phyloP scores from a whole-genome alignment of 139 green algal genomes.

The Spirogloea muscicola region DNA sequence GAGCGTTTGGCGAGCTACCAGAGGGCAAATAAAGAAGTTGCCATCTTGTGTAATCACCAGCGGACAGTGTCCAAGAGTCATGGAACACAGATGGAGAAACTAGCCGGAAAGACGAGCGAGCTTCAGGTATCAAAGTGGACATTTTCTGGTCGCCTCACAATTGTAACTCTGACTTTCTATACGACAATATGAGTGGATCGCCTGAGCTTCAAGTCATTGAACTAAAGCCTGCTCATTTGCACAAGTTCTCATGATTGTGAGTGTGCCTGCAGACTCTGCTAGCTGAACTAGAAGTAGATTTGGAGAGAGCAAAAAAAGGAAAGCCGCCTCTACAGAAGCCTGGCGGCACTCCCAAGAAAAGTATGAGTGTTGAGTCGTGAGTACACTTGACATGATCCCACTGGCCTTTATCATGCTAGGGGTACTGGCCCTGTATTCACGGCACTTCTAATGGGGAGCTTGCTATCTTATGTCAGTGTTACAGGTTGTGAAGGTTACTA shows the following conservation, averaged over 20 bases:
- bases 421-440: background rate
- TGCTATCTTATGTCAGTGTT: background rate
- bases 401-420: background rate
- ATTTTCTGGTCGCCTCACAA: too few species aligned
- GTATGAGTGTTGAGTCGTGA: constrained; percentile 12
- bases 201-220: too few species aligned
- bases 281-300: constrained; percentile 32
- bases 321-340: constrained; percentile 29
- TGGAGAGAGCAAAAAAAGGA: constrained; percentile 18
- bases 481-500: too few species aligned
- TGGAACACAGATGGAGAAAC: constrained; percentile 74
- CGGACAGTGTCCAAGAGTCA: constrained; percentile 84
- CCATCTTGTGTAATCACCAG: constrained; percentile 97
- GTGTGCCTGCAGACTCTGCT: constrained; percentile 10
- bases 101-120: constrained; percentile 53
- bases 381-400: background rate
- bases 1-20: constrained; percentile 86
- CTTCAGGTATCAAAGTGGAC: too few species aligned
- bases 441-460: background rate
- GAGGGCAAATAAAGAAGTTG: constrained; percentile 97
- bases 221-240: too few species aligned
- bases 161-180: too few species aligned
- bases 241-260: too few species aligned
- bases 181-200: too few species aligned
- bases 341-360: constrained; percentile 8